Evolutionary conservation across 305 asterid species (phyloP), one percentile per base, ranked within the genome.

Genomic region (Coffea humblotiana): DNA sequence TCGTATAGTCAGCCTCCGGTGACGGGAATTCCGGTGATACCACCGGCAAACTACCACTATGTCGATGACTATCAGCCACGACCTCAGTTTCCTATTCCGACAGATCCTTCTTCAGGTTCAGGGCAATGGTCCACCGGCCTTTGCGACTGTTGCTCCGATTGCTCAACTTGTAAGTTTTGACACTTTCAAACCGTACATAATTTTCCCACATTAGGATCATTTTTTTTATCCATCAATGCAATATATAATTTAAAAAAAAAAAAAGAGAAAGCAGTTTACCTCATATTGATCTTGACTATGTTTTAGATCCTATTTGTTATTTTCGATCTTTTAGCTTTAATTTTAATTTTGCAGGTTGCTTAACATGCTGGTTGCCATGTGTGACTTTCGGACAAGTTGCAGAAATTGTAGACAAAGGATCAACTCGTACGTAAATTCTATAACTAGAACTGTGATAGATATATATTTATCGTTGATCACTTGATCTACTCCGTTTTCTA

Each of bases 311-410:
- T 51, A 47, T 51, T 51, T 51, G 14, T 51, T 51, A 0, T 58
- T 58, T 58, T 58, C 6, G 25, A 21, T 58, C 10, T 23, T 66
- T 74, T 75, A 18, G 10, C 16, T 9, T 12, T 19, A 0, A 37
- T 25, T 70, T 8, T 1, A 2, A 32, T 61, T 77, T 45, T 27
- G 52, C 85, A 84, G 87, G 87, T 72, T 84, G 87, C 74, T 13
- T 82, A 35, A 84, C 87, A 23, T 81, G 69, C 48, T 84, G 81
- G 83, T 82, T 85, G 74, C 85, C 87, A 0, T 84, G 87, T 49
- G 68, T 84, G 40, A 82, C 78, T 15, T 84, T 84, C 51, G 87
- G 87, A 27, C 85, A 79, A 66, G 72, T 81, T 69, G 81, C 79
- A 23, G 87, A 86, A 49, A 80, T 85, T 66, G 47, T 79, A 14